phyloP scores from a whole-genome alignment of 345 rosid genomes.

The Gossypium anomalum region DNA sequence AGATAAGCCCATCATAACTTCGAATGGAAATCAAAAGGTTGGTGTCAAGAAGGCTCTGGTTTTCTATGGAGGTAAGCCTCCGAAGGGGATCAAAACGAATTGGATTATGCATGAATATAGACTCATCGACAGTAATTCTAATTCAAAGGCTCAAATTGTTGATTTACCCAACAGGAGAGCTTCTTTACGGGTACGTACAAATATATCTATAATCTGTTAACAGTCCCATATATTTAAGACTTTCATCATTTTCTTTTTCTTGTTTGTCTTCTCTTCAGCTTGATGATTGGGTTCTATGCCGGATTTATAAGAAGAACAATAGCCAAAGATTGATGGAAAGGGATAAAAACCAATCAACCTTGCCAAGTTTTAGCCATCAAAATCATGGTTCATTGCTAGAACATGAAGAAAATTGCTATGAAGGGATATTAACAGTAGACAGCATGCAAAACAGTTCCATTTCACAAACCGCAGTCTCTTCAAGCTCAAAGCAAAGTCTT shows the following conservation, averaged over 20 bases:
- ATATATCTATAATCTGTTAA: neutral
- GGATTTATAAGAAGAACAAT: conserved; percentile 60
- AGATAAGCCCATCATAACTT: conserved; percentile 59
- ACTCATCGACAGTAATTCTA: conserved; percentile 30
- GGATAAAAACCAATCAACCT: conserved; percentile 28
- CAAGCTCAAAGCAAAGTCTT: conserved; percentile 20
- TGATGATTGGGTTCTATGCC: conserved; percentile 73
- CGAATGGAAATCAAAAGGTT: conserved; percentile 45
- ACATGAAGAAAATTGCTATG: conserved; percentile 47
- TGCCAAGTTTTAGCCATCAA: neutral
- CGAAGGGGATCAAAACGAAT: conserved; percentile 62
- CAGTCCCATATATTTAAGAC: neutral
- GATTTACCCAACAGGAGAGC: conserved; percentile 33
- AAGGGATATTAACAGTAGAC: conserved; percentile 36
- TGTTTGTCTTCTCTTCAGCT: conserved; percentile 27
- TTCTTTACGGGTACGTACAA: conserved; percentile 47
- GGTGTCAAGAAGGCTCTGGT: conserved; percentile 72
- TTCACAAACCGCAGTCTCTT: conserved; percentile 17
- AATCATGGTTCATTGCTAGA: conserved; percentile 37
- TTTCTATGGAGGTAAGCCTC: conserved; percentile 71
- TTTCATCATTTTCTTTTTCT: neutral
- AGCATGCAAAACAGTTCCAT: conserved; percentile 18
- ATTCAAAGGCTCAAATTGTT: conserved; percentile 30
- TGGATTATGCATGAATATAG: conserved; percentile 84
- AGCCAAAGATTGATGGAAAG: conserved; percentile 51